Evolutionary conservation across 108 stramenopile genomes (phyloP).

Genomic region (Fragilaria crotonensis): DNA sequence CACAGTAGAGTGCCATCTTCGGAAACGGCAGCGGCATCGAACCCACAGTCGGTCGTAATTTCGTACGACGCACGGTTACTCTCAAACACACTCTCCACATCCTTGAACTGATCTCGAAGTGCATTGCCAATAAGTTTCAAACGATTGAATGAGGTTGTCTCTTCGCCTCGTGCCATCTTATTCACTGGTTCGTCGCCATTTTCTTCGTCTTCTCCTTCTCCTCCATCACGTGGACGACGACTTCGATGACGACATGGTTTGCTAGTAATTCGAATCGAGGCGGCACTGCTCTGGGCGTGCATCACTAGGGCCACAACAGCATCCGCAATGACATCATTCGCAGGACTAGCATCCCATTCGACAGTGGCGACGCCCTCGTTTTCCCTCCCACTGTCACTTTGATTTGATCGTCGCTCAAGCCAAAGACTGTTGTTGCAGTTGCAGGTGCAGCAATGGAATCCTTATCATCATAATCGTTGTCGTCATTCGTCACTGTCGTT

Average conservation of each 20-base stretch:
- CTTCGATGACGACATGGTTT: slow-evolving; percentile 74
- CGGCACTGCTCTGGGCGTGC: slow-evolving; percentile 85
- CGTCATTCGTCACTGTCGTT: slow-evolving; percentile 41
- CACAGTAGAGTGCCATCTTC: slow-evolving; percentile 44
- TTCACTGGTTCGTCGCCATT: slow-evolving; percentile 25
- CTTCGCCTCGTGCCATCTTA: slow-evolving; percentile 3
- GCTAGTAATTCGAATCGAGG: slow-evolving; percentile 80
- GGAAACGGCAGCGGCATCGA: slow-evolving; percentile 17
- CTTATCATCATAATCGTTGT: slow-evolving; percentile 20
- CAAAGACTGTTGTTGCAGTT: slow-evolving; percentile 60
- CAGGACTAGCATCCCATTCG: slow-evolving; percentile 87
- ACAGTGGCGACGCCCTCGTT: slow-evolving; percentile 57
- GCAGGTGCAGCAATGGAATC: slow-evolving; percentile 52
- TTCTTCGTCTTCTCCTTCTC: slow-evolving; percentile 22
- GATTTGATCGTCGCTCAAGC: slow-evolving; percentile 56
- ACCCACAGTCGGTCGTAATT: slow-evolving; percentile 56
- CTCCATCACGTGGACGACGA: too few species aligned
- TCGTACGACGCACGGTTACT: slow-evolving; percentile 61
- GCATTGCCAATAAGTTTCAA: slow-evolving; percentile 49
- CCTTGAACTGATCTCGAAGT: slow-evolving; percentile 65
- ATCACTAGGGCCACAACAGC: slow-evolving; percentile 82
- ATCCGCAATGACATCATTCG: slow-evolving; percentile 90
- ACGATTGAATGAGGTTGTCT: slow-evolving; percentile 22
- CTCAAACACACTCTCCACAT: slow-evolving; percentile 76
- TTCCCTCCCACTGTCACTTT: slow-evolving; percentile 57